These are phyloP conservation scores for Guadua angustifolia DNA, from an alignment of 176 grass and related monocot genomes.

Conservation along the genomic window DNA sequence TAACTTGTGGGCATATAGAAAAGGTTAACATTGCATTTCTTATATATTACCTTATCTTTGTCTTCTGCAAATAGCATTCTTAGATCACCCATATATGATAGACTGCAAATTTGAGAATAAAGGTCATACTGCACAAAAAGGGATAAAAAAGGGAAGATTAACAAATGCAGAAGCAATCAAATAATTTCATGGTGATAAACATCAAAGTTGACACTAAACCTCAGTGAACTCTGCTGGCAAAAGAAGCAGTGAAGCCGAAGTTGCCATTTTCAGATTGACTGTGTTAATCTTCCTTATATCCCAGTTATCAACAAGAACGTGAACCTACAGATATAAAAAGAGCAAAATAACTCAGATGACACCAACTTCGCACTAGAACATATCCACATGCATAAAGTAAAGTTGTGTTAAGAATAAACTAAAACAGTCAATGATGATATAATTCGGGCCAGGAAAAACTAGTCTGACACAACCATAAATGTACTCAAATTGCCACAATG, in stretches of 20 bases:
- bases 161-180: slow-evolving; percentile 23
- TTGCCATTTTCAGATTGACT: slow-evolving; percentile 75
- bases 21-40: background rate
- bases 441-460: background rate
- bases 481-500: background rate
- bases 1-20: background rate
- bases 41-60: slow-evolving; percentile 74
- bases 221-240: slow-evolving; percentile 72
- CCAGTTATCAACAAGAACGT: slow-evolving; percentile 59
- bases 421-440: background rate
- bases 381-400: background rate
- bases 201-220: slow-evolving; percentile 54
- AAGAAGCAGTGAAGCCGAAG: slow-evolving; percentile 80
- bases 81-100: slow-evolving; percentile 92
- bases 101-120: slow-evolving; percentile 83
- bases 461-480: background rate
- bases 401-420: background rate
- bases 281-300: slow-evolving; percentile 65
- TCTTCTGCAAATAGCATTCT: slow-evolving; percentile 96
- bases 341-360: background rate
- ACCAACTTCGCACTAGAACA: background rate
- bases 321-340: slow-evolving; percentile 36
- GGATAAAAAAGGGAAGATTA: slow-evolving; percentile 13
- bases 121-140: slow-evolving; percentile 69
- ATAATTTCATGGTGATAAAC: slow-evolving; percentile 28